Base-by-base conservation (phyloP, 2,329 filamentous ascomycete species). In the Fusarium redolens region DNA sequence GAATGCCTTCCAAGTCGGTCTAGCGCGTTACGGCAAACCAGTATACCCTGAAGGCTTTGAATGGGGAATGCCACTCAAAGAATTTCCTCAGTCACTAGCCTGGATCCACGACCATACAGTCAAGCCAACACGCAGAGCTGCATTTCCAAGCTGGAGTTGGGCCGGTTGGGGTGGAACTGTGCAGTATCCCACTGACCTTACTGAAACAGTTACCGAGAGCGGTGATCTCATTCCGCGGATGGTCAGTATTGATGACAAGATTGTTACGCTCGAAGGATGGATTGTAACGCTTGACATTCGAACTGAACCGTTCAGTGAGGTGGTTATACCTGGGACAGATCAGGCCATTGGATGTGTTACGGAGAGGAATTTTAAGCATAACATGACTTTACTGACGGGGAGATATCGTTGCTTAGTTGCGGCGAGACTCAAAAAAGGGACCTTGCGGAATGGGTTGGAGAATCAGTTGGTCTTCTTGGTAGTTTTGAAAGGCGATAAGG, bases 311-410 rank as follows among this genome's bases (percentile, higher is more conserved):
- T 59, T 59, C 15, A 58, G 55, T 50, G 55, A 58, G 22, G 43
- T 58, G 7, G 20, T 58, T 3, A 15, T 58, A 14, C 43, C 55
- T 0, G 55, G 43, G 2, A 50, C 55, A 10, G 55, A 58, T 38
- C 43, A 22, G 20, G 55, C 55, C 5, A 50, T 58, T 4, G 55
- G 43, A 38, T 58, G 55, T 38, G 33, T 58, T 22, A 58, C 43
- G 5, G 55, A 58, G 20, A 50, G 55, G 38, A 58, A 58, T 4
- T 50, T 58, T 3, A 50, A 58, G 18, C 55, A 58, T 18, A 58
- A 58, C 2, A 58, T 35, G 31, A 58, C 55, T 30, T 50, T 58
- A 1, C 55, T 41, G 1, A 30, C 43, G 7, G 43, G 41, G 8
- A 58, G 8, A 4, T 58, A 51, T 17, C 31, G 55, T 1, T 58